phyloP scores from a whole-genome alignment of 2,329 filamentous ascomycete species.

The Ilyonectria robusta region DNA sequence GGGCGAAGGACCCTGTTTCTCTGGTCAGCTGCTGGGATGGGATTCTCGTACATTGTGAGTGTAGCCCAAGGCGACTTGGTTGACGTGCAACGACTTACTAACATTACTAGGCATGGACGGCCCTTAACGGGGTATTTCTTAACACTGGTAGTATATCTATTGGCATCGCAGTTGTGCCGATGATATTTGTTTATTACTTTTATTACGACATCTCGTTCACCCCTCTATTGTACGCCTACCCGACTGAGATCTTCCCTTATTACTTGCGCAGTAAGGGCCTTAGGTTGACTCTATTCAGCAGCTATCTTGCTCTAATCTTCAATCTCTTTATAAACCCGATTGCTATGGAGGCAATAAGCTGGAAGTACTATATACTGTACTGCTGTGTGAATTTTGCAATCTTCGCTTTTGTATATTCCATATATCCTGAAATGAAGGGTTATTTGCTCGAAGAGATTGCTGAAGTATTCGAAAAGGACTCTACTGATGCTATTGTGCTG shows the following conservation, averaged over 20 bases:
- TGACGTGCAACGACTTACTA: background rate
- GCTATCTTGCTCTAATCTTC: background rate
- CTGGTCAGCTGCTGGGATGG: background rate
- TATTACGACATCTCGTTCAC: conserved; percentile 2
- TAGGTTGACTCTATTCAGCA: background rate
- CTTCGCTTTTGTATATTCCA: background rate
- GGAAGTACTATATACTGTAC: conserved; percentile 11
- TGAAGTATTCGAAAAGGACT: background rate
- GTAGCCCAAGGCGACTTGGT: too few relatives aligned
- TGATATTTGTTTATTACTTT: conserved; percentile 16
- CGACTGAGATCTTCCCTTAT: conserved; percentile 6
- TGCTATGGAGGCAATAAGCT: background rate
- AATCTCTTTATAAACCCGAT: conserved; percentile 6
- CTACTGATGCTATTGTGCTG: too few relatives aligned
- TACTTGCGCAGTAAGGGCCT: background rate
- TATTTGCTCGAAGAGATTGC: background rate
- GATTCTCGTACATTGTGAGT: background rate
- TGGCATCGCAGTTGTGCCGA: background rate
- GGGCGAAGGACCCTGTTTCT: conserved; percentile 3
- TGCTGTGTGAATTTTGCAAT: background rate
- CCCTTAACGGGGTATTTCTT: background rate
- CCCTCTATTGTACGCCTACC: conserved; percentile 1
- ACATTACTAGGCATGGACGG: background rate
- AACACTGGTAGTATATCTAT: background rate
- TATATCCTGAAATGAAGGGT: conserved; percentile 3